These are phyloP conservation scores for Dactylonectria macrodidyma DNA, from an alignment of 2,329 filamentous ascomycete species.

Conservation along the genomic window DNA sequence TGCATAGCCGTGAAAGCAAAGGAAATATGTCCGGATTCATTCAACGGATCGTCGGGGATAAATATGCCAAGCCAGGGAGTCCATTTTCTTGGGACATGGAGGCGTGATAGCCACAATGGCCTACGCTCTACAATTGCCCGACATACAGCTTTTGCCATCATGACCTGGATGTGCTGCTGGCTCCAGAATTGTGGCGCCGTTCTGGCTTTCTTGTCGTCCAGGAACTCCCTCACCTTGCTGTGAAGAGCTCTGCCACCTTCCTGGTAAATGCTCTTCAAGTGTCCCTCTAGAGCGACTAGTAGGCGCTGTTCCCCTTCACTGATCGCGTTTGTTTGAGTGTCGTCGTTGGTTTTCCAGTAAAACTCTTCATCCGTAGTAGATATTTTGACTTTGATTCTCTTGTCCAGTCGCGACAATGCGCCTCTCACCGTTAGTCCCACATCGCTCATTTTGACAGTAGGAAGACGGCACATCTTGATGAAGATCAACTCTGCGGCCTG, in stretches of 20 bases:
- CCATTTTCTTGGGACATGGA: not conserved
- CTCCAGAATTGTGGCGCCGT: not conserved
- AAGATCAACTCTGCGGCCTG: conserved; percentile 5
- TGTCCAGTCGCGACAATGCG: conserved; percentile 1
- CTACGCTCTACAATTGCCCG: conserved; percentile 4
- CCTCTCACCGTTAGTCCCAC: not conserved
- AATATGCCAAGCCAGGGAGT: conserved; percentile 5
- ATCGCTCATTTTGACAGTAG: not conserved
- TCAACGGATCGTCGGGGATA: not conserved
- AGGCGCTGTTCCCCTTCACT: not conserved
- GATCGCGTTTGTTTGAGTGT: not conserved
- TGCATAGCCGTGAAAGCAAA: conserved; percentile 1
- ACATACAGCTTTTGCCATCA: conserved; percentile 6
- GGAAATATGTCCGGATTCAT: not conserved
- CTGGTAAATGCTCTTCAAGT: conserved; percentile 5
- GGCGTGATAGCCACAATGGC: conserved; percentile 4
- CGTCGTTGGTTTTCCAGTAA: conserved; percentile 4
- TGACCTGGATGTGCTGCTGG: conserved; percentile 5
- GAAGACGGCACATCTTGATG: conserved; percentile 7
- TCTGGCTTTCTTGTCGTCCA: not conserved
- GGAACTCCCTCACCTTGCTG: not conserved
- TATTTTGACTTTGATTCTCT: conserved; percentile 5
- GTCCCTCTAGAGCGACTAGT: not conserved
- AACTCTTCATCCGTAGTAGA: conserved; percentile 3
- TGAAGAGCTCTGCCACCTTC: conserved; percentile 1